A percentile compares a stretch with the other conserved stretches of the same genome.
phyloP scores from a whole-genome alignment of 2,329 filamentous ascomycete species.

The Stemphylium vesicarium region DNA sequence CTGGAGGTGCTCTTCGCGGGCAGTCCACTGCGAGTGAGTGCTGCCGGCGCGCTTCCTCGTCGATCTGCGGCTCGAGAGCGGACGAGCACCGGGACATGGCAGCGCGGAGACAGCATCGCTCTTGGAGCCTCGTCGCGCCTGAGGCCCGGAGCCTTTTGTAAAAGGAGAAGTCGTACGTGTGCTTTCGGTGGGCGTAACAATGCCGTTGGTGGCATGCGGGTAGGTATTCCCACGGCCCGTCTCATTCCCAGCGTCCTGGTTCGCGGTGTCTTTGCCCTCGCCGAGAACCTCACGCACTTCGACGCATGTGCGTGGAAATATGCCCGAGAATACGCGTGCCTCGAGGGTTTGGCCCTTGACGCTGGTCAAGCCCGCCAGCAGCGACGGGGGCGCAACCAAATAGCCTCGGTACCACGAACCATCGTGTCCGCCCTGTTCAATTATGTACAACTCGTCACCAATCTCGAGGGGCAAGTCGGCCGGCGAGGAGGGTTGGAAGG shows the following conservation, averaged over 20 bases:
- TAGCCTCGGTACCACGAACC: constrained; percentile 95
- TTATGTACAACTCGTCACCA: constrained; percentile 97
- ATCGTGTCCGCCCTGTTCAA: constrained; percentile 86
- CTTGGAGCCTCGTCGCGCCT: constrained; percentile 30
- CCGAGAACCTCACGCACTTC: constrained; percentile 92
- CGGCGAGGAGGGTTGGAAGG: constrained; percentile 83
- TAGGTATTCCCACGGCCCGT: constrained; percentile 24
- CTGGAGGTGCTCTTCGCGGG: constrained; percentile 49
- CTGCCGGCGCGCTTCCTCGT: constrained; percentile 44
- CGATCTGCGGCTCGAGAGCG: constrained; percentile 38
- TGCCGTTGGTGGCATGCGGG: constrained; percentile 43
- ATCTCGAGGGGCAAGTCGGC: constrained; percentile 96
- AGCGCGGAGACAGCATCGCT: constrained; percentile 34
- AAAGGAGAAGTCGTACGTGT: constrained; percentile 37
- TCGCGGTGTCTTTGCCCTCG: constrained; percentile 49
- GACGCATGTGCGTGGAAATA: constrained; percentile 93
- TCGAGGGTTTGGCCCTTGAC: constrained; percentile 92
- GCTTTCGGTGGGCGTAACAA: constrained; percentile 49
- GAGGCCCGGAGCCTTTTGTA: constrained; percentile 21
- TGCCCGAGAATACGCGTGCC: constrained; percentile 96
- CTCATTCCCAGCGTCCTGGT: constrained; percentile 24
- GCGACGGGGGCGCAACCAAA: constrained; percentile 88
- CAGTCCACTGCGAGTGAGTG: constrained; percentile 47
- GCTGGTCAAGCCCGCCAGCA: constrained; percentile 89
- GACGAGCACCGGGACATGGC: constrained; percentile 31